Evolutionary conservation across 768 basidiomycete genomes (phyloP).

Genomic region (Coprinopsis sp.): DNA sequence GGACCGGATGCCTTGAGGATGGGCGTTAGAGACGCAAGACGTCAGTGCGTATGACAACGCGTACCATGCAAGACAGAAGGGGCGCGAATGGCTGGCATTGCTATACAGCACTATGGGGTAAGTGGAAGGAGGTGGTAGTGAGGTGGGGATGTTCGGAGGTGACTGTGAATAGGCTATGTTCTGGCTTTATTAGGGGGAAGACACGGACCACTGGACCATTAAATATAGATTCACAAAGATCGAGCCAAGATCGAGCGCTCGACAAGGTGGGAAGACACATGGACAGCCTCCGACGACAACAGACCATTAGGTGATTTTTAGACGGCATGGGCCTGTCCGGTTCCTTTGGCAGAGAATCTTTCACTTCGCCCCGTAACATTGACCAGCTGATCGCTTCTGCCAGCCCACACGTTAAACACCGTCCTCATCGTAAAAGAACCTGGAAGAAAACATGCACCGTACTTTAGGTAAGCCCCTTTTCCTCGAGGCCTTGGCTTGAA

Average conservation of each 20-base stretch:
- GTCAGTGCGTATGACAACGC: neutral
- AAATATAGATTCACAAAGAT: constrained; percentile 2
- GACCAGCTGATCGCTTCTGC: neutral
- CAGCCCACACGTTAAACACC: neutral
- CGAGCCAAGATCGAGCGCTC: neutral
- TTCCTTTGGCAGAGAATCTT: neutral
- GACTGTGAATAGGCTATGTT: constrained; percentile 6
- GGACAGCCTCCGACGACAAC: constrained; percentile 10
- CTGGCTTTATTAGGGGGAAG: constrained; percentile 7
- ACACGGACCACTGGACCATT: neutral
- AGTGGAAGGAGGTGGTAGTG: neutral
- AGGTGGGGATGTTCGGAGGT: neutral
- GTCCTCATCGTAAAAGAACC: neutral
- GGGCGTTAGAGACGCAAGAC: neutral
- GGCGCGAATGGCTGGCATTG: constrained; percentile 9
- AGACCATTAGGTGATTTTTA: constrained; percentile 3
- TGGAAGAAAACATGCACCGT: neutral
- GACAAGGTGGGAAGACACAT: neutral
- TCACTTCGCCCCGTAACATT: neutral
- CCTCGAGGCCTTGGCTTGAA: neutral
- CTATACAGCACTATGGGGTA: neutral
- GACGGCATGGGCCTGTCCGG: neutral
- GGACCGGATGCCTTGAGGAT: constrained; percentile 1
- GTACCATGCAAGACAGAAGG: constrained; percentile 4
- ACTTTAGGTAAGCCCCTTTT: neutral